Base-by-base conservation (phyloP, 129 eudicot genomes). In the Flaveria brownii region DNA sequence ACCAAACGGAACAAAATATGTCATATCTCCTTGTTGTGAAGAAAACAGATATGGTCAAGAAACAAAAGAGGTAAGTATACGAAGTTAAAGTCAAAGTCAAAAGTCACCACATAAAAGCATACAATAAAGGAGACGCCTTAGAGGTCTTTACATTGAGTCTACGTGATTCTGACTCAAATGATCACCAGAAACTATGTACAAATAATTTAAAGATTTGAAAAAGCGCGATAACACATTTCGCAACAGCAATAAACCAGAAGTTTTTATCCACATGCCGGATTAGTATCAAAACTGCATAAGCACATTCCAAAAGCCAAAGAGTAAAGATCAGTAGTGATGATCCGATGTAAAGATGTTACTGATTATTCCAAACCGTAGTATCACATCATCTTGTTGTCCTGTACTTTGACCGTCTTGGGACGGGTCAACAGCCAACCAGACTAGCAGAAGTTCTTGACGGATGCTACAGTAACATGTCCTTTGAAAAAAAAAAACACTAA, bases 401-500 rank as follows among this genome's bases (percentile, higher is more conserved):
- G 56, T 68, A 70, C 70, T 79, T 42, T 81, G 79, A 75, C 71
- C 77, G 60, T 77, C 71, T 10, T 75, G 75, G 28, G 83, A 56
- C 26, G 77, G 76, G 25, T 81, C 88, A 76, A 82, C 84, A 42
- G 80, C 79, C 65, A 90, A 81, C 86, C 88, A 93, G 26, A 25
- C 2, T 25, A 25, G 26, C 26, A 25, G 67, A 88, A 90, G 75
- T 90, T 90, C 89, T 90, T 90, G n/a, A 90, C 91, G 1, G 96
- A 90, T 4, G 96, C 96, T 51, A 90, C 93, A 8, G 93, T 90
- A 50, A 88, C 93, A n/a, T 93, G 88, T 22, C 93, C 96, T 78
- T 85, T 87, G 59, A 90, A 88, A 70, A 88, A 70, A 88, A 88
- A 18, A 90, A 59, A 81, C 96, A 90, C 96, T 91, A 90, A 79